Percentiles rank a stretch among this genome's conserved stretches.
These are phyloP conservation scores for Solanum bulbocastanum DNA, from an alignment of 257 asterid genomes.

Conservation along the genomic window DNA sequence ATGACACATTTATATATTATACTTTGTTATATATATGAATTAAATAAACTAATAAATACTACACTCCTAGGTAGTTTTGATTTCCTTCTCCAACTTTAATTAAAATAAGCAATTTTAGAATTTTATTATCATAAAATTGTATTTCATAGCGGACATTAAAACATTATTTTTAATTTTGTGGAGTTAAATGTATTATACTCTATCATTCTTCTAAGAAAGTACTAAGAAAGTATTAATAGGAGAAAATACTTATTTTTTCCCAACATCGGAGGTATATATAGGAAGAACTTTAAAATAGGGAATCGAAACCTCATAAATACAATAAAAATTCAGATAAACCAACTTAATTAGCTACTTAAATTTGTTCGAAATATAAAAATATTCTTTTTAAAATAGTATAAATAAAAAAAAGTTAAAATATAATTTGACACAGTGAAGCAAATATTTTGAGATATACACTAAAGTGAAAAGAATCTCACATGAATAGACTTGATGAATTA, in stretches of 20 bases:
- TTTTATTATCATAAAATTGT: background rate
- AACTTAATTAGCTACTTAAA: background rate
- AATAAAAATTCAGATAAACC: background rate
- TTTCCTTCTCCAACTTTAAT: background rate
- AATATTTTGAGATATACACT: background rate
- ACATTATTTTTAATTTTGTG: background rate
- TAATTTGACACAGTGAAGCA: background rate
- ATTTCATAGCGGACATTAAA: accelerated
- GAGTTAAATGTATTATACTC: background rate
- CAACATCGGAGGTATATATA: background rate
- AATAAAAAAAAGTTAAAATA: background rate
- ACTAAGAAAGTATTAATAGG: background rate
- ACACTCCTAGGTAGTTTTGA: background rate
- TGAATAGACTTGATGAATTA: background rate
- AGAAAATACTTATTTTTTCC: background rate
- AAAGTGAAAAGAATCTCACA: background rate
- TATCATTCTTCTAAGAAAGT: background rate
- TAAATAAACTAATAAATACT: background rate
- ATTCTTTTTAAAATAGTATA: background rate
- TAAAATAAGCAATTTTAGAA: background rate
- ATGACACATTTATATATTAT: background rate
- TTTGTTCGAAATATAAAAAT: background rate
- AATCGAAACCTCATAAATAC: background rate
- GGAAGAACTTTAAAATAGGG: background rate
- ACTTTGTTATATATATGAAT: background rate